Percentiles rank a stretch among this genome's conserved stretches.
These are phyloP conservation scores for Puccinia triticina DNA, from an alignment of 1,284 basidiomycete genomes.

Conservation along the genomic window DNA sequence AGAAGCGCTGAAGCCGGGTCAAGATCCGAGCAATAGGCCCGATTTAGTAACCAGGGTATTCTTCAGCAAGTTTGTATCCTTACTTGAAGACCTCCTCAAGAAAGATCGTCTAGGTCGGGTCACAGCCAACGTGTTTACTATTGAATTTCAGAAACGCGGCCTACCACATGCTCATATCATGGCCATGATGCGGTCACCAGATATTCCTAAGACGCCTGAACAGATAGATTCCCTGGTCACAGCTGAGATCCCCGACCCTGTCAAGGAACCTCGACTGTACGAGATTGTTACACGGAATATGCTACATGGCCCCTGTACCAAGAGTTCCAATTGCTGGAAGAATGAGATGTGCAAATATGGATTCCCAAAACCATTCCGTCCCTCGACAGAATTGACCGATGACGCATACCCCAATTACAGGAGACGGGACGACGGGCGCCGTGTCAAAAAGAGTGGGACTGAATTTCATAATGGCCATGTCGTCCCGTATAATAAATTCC, in stretches of 20 bases:
- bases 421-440: no score
- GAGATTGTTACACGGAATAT: slow-evolving; percentile 61
- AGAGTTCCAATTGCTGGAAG: slow-evolving; percentile 62
- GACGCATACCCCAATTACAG: slow-evolving; percentile 54
- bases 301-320: no score
- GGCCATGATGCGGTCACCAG: slow-evolving; percentile 59
- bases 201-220: slow-evolving; percentile 59
- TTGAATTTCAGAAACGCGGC: slow-evolving; percentile 64
- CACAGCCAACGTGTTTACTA: neutral
- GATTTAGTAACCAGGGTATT: slow-evolving; percentile 6
- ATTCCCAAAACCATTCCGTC: slow-evolving; percentile 62
- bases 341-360: slow-evolving; percentile 62
- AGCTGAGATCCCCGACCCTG: slow-evolving; percentile 63
- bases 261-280: slow-evolving; percentile 61
- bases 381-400: slow-evolving; percentile 60
- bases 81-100: neutral
- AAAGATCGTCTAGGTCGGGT: neutral
- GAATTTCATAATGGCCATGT: neutral
- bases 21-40: neutral
- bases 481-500: slow-evolving; percentile 23
- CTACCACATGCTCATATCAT: slow-evolving; percentile 65
- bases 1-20: neutral
- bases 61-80: neutral
- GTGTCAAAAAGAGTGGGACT: neutral
- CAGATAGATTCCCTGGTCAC: slow-evolving; percentile 63